Evolutionary conservation across 2,329 filamentous ascomycete species (phyloP).

Genomic region (Diaporthe capsici): DNA sequence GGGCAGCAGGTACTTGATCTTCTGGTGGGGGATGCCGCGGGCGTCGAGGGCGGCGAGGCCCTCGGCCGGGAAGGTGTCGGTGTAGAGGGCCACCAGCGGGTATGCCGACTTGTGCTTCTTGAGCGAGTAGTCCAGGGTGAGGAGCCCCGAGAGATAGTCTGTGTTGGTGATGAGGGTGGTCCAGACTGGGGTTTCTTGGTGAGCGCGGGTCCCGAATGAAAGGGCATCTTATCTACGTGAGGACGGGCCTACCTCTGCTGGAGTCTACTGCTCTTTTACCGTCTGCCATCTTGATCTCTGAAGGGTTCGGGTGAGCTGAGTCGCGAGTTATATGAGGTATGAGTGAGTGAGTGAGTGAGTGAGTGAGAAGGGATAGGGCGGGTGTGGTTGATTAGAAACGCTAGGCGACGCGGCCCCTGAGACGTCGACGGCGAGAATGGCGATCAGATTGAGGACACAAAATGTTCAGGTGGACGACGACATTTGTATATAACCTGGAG

Average conservation of each 20-base stretch:
- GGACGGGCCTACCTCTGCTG: constrained; percentile 47
- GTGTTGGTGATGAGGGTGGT: constrained; percentile 89
- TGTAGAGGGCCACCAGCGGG: constrained; percentile 87
- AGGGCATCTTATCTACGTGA: constrained; percentile 87
- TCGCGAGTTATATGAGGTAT: neutral
- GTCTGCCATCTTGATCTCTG: constrained; percentile 48
- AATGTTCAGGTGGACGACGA: neutral
- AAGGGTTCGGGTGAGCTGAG: neutral
- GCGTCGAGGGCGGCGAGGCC: constrained; percentile 78
- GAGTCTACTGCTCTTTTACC: constrained; percentile 51
- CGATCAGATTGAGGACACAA: neutral
- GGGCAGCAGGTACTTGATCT: constrained; percentile 81
- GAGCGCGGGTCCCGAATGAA: neutral
- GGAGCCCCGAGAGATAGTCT: constrained; percentile 83
- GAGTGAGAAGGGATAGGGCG: neutral
- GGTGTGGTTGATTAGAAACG: constrained; percentile 7
- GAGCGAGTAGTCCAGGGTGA: constrained; percentile 85
- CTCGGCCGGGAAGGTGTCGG: constrained; percentile 78
- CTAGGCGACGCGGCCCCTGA: neutral
- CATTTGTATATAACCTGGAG: neutral
- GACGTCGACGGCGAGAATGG: neutral
- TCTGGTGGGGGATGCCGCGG: constrained; percentile 78
- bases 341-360: neutral
- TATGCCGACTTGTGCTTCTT: constrained; percentile 76
- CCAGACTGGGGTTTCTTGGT: constrained; percentile 73